A percentile compares a stretch with the other conserved stretches of the same genome.
phyloP scores from a whole-genome alignment of 441 rosid species.

The Euphorbia neoarborescens region DNA sequence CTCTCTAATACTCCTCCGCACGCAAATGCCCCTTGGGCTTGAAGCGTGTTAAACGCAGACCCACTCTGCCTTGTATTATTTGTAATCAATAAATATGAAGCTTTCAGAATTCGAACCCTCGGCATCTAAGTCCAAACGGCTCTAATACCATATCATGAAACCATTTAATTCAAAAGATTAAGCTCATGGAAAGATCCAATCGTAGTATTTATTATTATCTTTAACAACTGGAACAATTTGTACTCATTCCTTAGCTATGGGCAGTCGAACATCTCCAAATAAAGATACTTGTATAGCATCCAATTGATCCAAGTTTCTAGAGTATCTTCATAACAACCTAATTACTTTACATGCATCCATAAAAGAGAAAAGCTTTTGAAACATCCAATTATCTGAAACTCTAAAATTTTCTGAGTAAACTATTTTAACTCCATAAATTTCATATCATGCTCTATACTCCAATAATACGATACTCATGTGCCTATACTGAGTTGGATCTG shows the following conservation, averaged over 20 bases:
- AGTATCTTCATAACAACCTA: neutral
- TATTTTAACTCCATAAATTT: neutral
- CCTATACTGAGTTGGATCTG: neutral
- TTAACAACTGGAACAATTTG: slow-evolving; percentile 7
- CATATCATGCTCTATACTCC: neutral
- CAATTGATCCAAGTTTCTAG: neutral
- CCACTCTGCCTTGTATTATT: no score
- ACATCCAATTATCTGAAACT: neutral
- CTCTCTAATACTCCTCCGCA: no score
- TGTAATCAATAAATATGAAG: no score
- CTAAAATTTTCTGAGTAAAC: neutral
- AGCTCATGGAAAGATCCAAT: no score
- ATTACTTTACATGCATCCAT: neutral
- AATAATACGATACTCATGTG: neutral
- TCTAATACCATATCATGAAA: no score
- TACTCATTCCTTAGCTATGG: neutral
- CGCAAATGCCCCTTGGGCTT: no score
- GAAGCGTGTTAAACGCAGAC: no score
- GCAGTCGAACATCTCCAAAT: neutral
- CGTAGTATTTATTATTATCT: no score
- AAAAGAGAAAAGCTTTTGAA: neutral
- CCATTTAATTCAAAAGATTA: no score
- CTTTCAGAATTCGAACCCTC: no score
- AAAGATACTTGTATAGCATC: neutral
- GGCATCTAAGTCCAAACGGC: no score